Evolutionary conservation across 805 yeast genomes (phyloP).

Genomic region (Kluyveromyces siamensis): DNA sequence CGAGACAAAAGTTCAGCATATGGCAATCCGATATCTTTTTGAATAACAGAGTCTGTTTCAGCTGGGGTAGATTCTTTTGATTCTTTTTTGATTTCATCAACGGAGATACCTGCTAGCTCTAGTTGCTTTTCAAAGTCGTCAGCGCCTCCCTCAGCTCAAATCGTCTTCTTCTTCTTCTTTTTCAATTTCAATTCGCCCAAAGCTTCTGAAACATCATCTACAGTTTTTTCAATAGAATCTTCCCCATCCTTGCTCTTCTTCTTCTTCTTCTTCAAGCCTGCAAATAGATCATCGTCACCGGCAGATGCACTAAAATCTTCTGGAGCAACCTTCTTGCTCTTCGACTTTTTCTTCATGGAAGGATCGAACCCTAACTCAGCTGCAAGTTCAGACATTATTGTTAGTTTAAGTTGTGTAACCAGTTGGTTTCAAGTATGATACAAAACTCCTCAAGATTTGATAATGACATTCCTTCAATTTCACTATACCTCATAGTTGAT

Average conservation of each 20-base stretch:
- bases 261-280: slow-evolving; percentile 80
- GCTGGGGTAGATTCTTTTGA: slow-evolving; percentile 26
- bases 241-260: slow-evolving; percentile 46
- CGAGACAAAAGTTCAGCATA: slow-evolving; percentile 73
- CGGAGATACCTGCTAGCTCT: slow-evolving; percentile 81
- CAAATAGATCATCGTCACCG: slow-evolving; percentile 59
- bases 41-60: slow-evolving; percentile 26
- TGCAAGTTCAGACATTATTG: slow-evolving; percentile 24
- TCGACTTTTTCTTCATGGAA: slow-evolving; percentile 70
- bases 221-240: slow-evolving; percentile 30
- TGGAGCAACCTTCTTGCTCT: slow-evolving; percentile 42
- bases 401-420: not conserved
- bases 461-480: not conserved
- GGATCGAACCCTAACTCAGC: slow-evolving; percentile 60
- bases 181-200: slow-evolving; percentile 65
- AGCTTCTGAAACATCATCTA: slow-evolving; percentile 46
- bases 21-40: slow-evolving; percentile 49
- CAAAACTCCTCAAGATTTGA: not conserved
- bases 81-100: slow-evolving; percentile 29
- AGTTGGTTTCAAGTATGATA: not conserved
- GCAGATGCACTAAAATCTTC: slow-evolving; percentile 32
- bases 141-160: slow-evolving; percentile 43
- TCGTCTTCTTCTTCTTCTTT: slow-evolving; percentile 78
- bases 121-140: slow-evolving; percentile 83
- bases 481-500: not conserved